Percentiles rank a stretch among this genome's conserved stretches.
Evolutionary conservation across 805 yeast genomes (phyloP).

Genomic region (Schwanniomyces polymorphus): DNA sequence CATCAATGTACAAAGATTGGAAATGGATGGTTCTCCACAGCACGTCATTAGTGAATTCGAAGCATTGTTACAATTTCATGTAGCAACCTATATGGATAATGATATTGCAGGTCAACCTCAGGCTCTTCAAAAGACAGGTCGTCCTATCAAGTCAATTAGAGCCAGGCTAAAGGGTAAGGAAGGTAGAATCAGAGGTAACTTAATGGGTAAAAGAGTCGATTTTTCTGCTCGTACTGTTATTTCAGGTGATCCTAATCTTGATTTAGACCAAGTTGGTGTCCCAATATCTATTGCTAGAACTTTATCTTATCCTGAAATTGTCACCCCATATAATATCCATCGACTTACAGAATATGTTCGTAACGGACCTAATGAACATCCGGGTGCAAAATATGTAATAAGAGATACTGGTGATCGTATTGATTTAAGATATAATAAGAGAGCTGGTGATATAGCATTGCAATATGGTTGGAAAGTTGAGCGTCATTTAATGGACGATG

Average conservation of each 20-base stretch:
- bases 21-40: constrained; percentile 98
- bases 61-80: constrained; percentile 92
- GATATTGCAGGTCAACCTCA: constrained; percentile 99
- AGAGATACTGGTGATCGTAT: constrained; percentile 99
- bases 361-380: constrained; percentile 98
- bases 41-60: constrained; percentile 97
- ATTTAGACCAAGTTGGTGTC: constrained; percentile 98
- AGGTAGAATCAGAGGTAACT: constrained; percentile 96
- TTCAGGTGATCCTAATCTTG: constrained; percentile 98
- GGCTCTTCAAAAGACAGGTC: constrained; percentile 96
- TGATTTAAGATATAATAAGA: constrained; percentile 92
- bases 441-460: constrained; percentile 96
- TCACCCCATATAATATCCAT: constrained; percentile 96
- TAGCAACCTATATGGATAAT: constrained; percentile 99
- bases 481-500: constrained; percentile 96
- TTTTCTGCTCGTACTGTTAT: constrained; percentile 98
- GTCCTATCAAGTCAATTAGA: constrained; percentile 97
- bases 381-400: constrained; percentile 98
- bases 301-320: constrained; percentile 93
- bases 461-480: constrained; percentile 99
- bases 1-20: constrained; percentile 94
- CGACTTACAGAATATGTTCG: constrained; percentile 89
- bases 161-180: constrained; percentile 99
- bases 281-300: constrained; percentile 97
- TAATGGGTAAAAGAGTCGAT: constrained; percentile 99